These are phyloP conservation scores for Malassezia dermatis DNA, from an alignment of 1,284 basidiomycete genomes.

Conservation along the genomic window DNA sequence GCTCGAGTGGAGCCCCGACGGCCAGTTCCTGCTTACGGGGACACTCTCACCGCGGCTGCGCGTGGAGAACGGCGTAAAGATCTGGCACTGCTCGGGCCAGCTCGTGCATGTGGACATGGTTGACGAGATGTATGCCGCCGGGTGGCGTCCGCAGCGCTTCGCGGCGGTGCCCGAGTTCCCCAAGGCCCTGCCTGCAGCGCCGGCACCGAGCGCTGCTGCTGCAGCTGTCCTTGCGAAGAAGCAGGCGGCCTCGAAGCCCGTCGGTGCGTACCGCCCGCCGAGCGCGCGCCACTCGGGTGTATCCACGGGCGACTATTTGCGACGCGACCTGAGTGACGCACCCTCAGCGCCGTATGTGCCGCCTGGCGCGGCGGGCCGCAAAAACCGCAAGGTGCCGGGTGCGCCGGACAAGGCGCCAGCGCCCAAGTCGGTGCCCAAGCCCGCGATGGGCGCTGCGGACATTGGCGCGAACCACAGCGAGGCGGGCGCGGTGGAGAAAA, in stretches of 20 bases:
- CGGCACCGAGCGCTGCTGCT: slow-evolving; percentile 57
- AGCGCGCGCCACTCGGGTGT: slow-evolving; percentile 56
- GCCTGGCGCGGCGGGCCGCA: slow-evolving; percentile 2
- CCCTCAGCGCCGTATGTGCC: slow-evolving; percentile 6
- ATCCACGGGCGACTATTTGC: slow-evolving; percentile 20
- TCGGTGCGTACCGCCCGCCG: slow-evolving; percentile 47
- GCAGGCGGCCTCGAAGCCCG: slow-evolving; percentile 40
- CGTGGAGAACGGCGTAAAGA: slow-evolving; percentile 91
- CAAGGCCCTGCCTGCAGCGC: slow-evolving; percentile 62
- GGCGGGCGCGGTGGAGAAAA: slow-evolving; percentile 47
- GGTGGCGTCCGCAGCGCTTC: slow-evolving; percentile 64
- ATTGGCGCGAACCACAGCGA: slow-evolving; percentile 23
- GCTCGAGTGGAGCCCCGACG: slow-evolving; percentile 92
- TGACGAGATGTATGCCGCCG: slow-evolving; percentile 77
- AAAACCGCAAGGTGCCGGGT: slow-evolving; percentile 11
- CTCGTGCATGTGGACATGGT: slow-evolving; percentile 66
- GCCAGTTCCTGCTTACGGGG: slow-evolving; percentile 81
- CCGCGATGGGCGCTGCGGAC: slow-evolving; percentile 26
- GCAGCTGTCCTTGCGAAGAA: slow-evolving; percentile 50
- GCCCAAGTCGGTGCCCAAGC: slow-evolving; percentile 11
- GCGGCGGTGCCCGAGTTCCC: slow-evolving; percentile 65
- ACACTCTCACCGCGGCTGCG: slow-evolving; percentile 84
- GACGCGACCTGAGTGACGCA: slow-evolving; percentile 17
- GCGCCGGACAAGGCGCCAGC: slow-evolving; percentile 3
- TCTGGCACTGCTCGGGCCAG: slow-evolving; percentile 84